Percentiles rank a stretch among this genome's conserved stretches.
Conservation (phyloP, 2,329 filamentous ascomycete species). For the Neonectria faginata region DNA sequence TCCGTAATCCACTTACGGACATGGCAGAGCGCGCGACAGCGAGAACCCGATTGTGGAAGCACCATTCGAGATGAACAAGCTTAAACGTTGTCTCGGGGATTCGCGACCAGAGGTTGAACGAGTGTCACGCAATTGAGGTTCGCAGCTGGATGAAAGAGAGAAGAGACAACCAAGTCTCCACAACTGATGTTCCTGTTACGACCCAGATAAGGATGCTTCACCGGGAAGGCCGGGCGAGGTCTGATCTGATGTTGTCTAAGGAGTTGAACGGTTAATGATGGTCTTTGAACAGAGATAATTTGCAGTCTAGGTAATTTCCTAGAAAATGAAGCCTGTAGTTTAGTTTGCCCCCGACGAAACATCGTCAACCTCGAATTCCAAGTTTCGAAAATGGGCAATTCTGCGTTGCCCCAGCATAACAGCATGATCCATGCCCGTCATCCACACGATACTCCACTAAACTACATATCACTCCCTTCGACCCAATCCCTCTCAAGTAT, state of each 20-base stretch:
- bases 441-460: not conserved
- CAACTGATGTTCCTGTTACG: not conserved
- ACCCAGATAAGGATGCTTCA: not conserved
- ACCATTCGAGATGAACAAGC: slow-evolving; percentile 8
- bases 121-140: slow-evolving; percentile 2
- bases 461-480: not conserved
- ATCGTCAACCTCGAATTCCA: not conserved
- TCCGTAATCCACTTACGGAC: not conserved
- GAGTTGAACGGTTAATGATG: not conserved
- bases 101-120: not conserved
- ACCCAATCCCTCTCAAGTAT: not conserved
- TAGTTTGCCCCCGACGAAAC: not conserved
- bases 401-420: not conserved
- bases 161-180: not conserved
- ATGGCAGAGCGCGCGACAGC: not conserved
- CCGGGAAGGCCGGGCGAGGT: not conserved
- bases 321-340: not conserved
- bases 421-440: not conserved
- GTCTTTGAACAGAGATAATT: not conserved
- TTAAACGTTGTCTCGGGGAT: slow-evolving; percentile 9
- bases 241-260: not conserved
- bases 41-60: not conserved
- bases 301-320: not conserved
- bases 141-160: slow-evolving; percentile 7
- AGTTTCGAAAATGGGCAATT: not conserved